These are phyloP conservation scores for Penicillium alfredii DNA, from an alignment of 495 filamentous ascomycete species.

Conservation along the genomic window DNA sequence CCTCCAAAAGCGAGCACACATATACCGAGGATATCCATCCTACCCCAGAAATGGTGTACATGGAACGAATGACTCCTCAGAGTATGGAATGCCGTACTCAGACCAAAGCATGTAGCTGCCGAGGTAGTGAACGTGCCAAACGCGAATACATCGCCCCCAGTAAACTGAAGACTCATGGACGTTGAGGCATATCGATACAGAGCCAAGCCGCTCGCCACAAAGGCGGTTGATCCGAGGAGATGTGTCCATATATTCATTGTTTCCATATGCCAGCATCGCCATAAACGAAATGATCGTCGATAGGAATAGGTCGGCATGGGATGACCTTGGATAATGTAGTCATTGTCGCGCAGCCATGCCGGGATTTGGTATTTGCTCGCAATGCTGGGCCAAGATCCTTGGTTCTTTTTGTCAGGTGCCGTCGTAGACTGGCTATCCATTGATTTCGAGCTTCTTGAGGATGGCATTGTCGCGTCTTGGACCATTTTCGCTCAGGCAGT, in stretches of 20 bases:
- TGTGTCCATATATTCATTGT: slow-evolving; percentile 17
- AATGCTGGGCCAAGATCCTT: slow-evolving; percentile 7
- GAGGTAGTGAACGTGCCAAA: slow-evolving; percentile 8
- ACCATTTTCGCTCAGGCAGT: background rate
- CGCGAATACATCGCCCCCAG: slow-evolving; percentile 5
- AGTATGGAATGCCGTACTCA: slow-evolving; percentile 11
- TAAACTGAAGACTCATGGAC: background rate
- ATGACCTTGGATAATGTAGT: slow-evolving; percentile 12
- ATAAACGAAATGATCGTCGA: slow-evolving; percentile 9
- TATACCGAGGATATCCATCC: slow-evolving; percentile 14
- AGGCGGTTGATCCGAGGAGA: slow-evolving; percentile 7
- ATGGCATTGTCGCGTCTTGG: background rate
- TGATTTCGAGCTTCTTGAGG: background rate
- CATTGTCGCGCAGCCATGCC: slow-evolving; percentile 13
- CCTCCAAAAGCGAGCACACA: slow-evolving; percentile 8
- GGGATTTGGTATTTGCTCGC: slow-evolving; percentile 11
- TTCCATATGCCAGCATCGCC: slow-evolving; percentile 16
- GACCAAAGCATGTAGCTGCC: slow-evolving; percentile 5
- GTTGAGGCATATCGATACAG: background rate
- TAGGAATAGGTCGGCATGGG: slow-evolving; percentile 16
- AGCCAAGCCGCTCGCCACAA: slow-evolving; percentile 1
- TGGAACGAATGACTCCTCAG: slow-evolving; percentile 12
- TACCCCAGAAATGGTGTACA: slow-evolving; percentile 8
- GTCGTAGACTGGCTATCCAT: background rate
- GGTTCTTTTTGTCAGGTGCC: background rate